phyloP scores from a whole-genome alignment of 768 basidiomycete species.

The Amanita muscaria region DNA sequence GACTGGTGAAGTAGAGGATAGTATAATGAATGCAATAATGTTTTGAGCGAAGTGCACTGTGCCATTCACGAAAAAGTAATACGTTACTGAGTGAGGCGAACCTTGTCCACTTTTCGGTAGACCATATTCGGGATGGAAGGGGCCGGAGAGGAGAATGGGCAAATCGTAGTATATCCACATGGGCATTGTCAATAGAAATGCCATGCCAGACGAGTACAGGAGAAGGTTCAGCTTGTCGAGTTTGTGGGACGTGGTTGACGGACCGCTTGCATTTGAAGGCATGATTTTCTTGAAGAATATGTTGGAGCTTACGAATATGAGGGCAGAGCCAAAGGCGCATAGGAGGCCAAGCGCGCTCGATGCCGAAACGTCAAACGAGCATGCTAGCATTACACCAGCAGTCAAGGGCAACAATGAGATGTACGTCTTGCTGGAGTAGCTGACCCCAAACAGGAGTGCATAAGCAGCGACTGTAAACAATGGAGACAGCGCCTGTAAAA shows the following conservation, averaged over 20 bases:
- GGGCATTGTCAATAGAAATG: constrained; percentile 93
- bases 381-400: constrained; percentile 94
- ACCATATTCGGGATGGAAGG: constrained; percentile 31
- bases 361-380: constrained; percentile 84
- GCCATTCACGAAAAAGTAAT: constrained; percentile 90
- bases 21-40: constrained; percentile 94
- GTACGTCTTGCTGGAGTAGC: constrained; percentile 88
- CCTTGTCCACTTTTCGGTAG: constrained; percentile 34
- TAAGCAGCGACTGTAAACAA: constrained; percentile 96
- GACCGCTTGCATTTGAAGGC: constrained; percentile 48
- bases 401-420: constrained; percentile 91
- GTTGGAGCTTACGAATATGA: constrained; percentile 96
- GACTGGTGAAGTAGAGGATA: constrained; percentile 93
- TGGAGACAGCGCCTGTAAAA: constrained; percentile 80
- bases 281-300: constrained; percentile 99
- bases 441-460: constrained; percentile 86
- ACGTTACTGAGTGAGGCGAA: constrained; percentile 54
- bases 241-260: constrained; percentile 46
- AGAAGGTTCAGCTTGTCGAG: constrained; percentile 96
- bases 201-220: constrained; percentile 89
- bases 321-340: constrained; percentile 92
- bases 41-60: constrained; percentile 96
- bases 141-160: constrained; percentile 47
- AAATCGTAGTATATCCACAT: constrained; percentile 91
- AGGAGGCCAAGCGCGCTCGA: constrained; percentile 83